A percentile compares a stretch with the other conserved stretches of the same genome.
These are phyloP conservation scores for Nicotiana benthamiana DNA, from an alignment of 257 asterid species.

Conservation along the genomic window DNA sequence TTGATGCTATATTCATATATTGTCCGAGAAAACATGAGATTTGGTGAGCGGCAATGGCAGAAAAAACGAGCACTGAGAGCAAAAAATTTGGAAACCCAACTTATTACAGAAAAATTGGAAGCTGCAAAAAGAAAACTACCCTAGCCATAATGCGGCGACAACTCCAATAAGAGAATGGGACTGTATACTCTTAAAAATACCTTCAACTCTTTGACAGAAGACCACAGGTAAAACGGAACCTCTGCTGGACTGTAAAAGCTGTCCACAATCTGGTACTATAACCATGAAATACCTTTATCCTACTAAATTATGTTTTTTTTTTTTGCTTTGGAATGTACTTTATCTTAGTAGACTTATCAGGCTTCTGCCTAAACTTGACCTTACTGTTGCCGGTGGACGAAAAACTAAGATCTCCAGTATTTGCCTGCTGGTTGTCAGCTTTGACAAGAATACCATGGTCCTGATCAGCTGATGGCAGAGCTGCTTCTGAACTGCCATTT, in stretches of 20 bases:
- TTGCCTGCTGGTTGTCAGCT: slow-evolving; percentile 21
- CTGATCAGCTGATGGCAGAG: slow-evolving; percentile 21
- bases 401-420: not conserved
- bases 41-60: not conserved
- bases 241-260: slow-evolving; percentile 21
- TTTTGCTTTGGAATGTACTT: slow-evolving; percentile 60
- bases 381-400: slow-evolving; percentile 16
- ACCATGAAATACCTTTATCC: not conserved
- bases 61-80: not conserved
- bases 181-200: slow-evolving; percentile 2
- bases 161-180: too few species aligned
- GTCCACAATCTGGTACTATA: not conserved
- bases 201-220: slow-evolving; percentile 33
- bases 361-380: slow-evolving; percentile 29
- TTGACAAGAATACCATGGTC: slow-evolving; percentile 9
- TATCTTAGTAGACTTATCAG: slow-evolving; percentile 36
- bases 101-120: slow-evolving; percentile 18
- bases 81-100: not conserved
- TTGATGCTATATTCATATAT: slow-evolving; percentile 10
- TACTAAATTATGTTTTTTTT: not conserved
- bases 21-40: not conserved
- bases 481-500: slow-evolving; percentile 10
- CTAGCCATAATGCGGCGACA: slow-evolving; percentile 11
- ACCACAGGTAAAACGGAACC: slow-evolving; percentile 51
- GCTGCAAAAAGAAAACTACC: slow-evolving; percentile 12